Conservation (phyloP, 495 filamentous ascomycete genomes). For the Penicillium cataractarum region DNA sequence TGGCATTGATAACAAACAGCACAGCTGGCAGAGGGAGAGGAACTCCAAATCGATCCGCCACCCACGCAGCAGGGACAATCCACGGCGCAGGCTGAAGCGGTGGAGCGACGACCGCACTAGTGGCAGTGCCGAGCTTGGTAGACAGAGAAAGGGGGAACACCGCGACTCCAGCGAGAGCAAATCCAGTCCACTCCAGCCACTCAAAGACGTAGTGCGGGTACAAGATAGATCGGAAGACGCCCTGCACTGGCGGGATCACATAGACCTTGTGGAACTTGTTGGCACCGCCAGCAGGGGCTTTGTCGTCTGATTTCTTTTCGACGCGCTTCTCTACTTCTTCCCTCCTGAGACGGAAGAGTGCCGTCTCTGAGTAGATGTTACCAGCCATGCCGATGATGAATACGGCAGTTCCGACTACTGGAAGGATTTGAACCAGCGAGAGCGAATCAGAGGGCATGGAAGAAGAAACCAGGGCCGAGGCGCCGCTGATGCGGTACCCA, state of each 20-base stretch:
- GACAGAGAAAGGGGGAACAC: constrained; percentile 28
- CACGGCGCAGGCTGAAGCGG: constrained; percentile 46
- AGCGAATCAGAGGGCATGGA: neutral
- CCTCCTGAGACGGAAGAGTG: constrained; percentile 60
- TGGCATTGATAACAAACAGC: constrained; percentile 81
- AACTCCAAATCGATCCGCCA: constrained; percentile 31
- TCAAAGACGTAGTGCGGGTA: constrained; percentile 94
- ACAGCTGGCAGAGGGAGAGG: constrained; percentile 65
- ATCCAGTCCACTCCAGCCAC: constrained; percentile 96
- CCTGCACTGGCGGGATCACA: constrained; percentile 81
- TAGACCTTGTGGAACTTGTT: constrained; percentile 76
- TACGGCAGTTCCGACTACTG: constrained; percentile 54
- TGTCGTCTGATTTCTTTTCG: constrained; percentile 47
- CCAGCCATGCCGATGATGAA: constrained; percentile 72
- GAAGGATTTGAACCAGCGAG: constrained; percentile 10
- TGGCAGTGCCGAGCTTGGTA: constrained; percentile 8
- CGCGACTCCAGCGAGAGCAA: constrained; percentile 64
- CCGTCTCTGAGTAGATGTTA: constrained; percentile 80
- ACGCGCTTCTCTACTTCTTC: constrained; percentile 42
- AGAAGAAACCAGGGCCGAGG: constrained; percentile 7
- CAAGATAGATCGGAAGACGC: constrained; percentile 79
- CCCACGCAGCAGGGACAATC: constrained; percentile 59
- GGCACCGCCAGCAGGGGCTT: constrained; percentile 15
- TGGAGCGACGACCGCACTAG: constrained; percentile 14
- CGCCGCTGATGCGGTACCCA: constrained; percentile 15